These are phyloP conservation scores for Dunaliella primolecta DNA, from an alignment of 139 green algal species.

Conservation along the genomic window DNA sequence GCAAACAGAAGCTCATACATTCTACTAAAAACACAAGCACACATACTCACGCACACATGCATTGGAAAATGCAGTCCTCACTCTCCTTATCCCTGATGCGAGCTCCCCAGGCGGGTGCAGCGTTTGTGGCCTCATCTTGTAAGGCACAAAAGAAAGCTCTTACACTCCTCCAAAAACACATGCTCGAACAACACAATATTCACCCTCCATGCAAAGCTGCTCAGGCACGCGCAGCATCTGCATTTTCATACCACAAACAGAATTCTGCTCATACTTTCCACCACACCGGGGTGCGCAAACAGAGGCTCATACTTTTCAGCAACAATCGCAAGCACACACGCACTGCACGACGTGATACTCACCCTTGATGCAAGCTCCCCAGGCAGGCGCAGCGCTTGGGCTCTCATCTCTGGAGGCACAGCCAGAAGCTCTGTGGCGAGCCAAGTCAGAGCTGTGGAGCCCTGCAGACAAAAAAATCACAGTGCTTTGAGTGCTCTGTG, in stretches of 20 bases:
- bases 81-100: not conserved
- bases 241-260: not conserved
- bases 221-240: not conserved
- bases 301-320: not conserved
- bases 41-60: not conserved
- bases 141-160: not conserved
- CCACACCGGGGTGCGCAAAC: not conserved
- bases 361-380: not conserved
- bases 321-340: not conserved
- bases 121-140: too few species aligned
- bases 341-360: too few species aligned
- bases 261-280: not conserved
- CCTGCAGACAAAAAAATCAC: not conserved
- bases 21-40: not conserved
- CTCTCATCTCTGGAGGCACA: not conserved
- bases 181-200: not conserved
- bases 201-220: not conserved
- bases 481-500: not conserved
- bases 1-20: not conserved
- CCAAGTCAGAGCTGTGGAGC: not conserved
- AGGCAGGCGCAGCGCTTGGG: not conserved
- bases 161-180: not conserved
- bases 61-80: too few species aligned
- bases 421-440: not conserved
- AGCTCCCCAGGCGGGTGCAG: too few species aligned